Percentiles rank a stretch among this genome's conserved stretches.
Evolutionary conservation across 192 early-diverging fungal species (phyloP).

Genomic region (Coemansia sp.): DNA sequence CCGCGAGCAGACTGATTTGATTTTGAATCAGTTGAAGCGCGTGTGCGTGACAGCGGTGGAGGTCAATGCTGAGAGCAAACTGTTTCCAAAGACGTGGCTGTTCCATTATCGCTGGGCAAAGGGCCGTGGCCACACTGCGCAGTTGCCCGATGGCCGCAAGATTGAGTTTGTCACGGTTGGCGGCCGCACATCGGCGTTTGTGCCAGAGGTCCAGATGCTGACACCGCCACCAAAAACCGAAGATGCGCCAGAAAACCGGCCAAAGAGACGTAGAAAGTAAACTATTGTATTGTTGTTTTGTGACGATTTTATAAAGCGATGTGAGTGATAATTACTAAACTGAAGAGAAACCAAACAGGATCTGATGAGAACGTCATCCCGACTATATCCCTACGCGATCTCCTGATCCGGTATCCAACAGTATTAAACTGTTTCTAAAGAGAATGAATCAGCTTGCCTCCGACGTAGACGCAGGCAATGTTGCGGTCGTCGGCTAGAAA

Average conservation of each 20-base stretch:
- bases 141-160: conserved; percentile 58
- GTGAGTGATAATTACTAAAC: no score
- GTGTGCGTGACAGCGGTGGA: conserved; percentile 60
- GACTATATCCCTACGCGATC: no score
- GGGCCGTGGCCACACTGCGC: conserved; percentile 41
- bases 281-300: no score
- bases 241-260: background rate
- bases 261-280: conserved; percentile 8
- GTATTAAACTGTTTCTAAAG: background rate
- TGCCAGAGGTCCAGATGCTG: conserved; percentile 25
- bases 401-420: background rate
- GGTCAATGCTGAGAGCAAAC: conserved; percentile 65
- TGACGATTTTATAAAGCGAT: no score
- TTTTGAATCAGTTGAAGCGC: conserved; percentile 54
- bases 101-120: conserved; percentile 80
- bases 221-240: background rate
- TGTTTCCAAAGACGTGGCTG: conserved; percentile 74
- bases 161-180: conserved; percentile 72
- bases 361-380: no score
- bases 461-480: conserved; percentile 77
- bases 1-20: conserved; percentile 41
- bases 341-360: no score
- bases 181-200: conserved; percentile 37
- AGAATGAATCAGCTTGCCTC: conserved; percentile 59
- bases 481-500: conserved; percentile 90